phyloP scores from a whole-genome alignment of 305 asterid species.

The Salvia sclarea region DNA sequence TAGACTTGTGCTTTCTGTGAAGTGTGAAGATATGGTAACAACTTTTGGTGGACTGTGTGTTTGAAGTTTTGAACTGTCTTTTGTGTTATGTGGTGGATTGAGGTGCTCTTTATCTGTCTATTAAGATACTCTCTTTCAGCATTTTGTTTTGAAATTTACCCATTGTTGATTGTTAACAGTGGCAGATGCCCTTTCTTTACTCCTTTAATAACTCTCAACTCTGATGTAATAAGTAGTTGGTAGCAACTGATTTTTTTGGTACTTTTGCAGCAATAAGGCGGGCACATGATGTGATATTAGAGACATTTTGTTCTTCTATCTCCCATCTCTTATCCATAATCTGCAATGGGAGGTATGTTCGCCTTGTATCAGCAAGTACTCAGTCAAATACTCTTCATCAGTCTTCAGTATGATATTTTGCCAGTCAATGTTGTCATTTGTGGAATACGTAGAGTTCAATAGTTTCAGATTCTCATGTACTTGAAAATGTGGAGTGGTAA shows the following conservation, averaged over 20 bases:
- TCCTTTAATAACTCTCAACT: constrained; percentile 9
- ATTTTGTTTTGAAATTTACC: too few relatives aligned
- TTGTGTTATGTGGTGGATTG: too few relatives aligned
- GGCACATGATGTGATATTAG: constrained; percentile 52
- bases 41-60: too few relatives aligned
- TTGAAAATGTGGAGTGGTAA: neutral
- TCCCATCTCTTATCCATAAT: constrained; percentile 54
- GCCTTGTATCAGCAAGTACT: constrained; percentile 14
- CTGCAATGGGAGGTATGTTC: constrained; percentile 59
- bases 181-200: constrained; percentile 9
- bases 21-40: too few relatives aligned
- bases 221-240: constrained; percentile 24
- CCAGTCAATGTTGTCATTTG: neutral
- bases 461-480: neutral
- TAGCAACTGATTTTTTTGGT: constrained; percentile 30
- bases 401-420: neutral
- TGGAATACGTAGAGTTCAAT: neutral
- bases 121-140: too few relatives aligned
- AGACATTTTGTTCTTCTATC: constrained; percentile 55
- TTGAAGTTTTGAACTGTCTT: too few relatives aligned
- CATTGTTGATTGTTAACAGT: constrained; percentile 8
- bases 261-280: constrained; percentile 60
- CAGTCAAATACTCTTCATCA: constrained; percentile 8
- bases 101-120: too few relatives aligned
- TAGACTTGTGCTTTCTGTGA: too few relatives aligned